phyloP scores from a whole-genome alignment of 129 eudicot species.

The Mikania micrantha region DNA sequence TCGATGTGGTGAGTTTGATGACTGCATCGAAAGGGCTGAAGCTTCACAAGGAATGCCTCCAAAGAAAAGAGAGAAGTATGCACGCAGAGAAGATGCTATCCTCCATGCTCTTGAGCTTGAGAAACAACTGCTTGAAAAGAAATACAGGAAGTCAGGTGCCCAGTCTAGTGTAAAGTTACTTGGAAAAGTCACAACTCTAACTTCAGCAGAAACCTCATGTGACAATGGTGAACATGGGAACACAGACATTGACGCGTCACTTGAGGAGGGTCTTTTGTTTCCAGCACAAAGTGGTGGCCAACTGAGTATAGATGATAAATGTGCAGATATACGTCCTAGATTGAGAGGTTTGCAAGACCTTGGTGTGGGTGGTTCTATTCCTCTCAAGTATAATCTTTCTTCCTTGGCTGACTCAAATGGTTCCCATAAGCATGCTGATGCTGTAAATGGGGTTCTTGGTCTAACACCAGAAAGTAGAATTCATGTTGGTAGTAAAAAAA shows the following conservation, averaged over 20 bases:
- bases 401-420: conserved; percentile 22
- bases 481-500: conserved; percentile 31
- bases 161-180: conserved; percentile 31
- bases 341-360: conserved; percentile 70
- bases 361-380: conserved; percentile 35
- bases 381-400: conserved; percentile 32
- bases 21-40: conserved; percentile 59
- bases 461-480: conserved; percentile 16
- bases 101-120: conserved; percentile 73
- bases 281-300: neutral
- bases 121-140: conserved; percentile 61
- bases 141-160: conserved; percentile 48
- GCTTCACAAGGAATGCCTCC: conserved; percentile 63
- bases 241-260: conserved; percentile 25
- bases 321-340: conserved; percentile 37
- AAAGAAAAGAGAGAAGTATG: conserved; percentile 60
- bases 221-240: conserved; percentile 36
- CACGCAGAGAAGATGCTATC: conserved; percentile 68
- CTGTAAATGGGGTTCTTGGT: conserved; percentile 12
- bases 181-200: conserved; percentile 21
- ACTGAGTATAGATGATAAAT: conserved; percentile 40
- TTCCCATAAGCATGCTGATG: conserved; percentile 9
- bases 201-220: conserved; percentile 26
- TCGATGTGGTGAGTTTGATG: conserved; percentile 76
- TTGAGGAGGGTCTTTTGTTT: conserved; percentile 24